Evolutionary conservation across 2,329 filamentous ascomycete genomes (phyloP).

Genomic region (Neoarthrinium moseri): DNA sequence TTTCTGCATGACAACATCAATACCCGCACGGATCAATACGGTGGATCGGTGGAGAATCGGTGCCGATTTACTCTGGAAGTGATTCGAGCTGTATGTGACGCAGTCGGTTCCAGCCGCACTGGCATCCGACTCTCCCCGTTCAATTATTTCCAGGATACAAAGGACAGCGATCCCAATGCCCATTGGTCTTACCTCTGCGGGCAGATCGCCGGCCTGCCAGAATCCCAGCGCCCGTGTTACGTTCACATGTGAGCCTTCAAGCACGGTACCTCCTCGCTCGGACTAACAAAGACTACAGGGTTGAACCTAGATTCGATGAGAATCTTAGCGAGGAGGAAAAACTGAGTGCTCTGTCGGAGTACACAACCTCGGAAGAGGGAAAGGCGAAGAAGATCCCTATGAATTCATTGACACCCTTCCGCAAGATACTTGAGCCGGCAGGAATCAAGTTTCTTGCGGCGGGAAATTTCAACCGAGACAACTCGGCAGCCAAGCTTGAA

Average conservation of each 20-base stretch:
- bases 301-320: constrained; percentile 47
- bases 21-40: constrained; percentile 22
- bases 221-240: constrained; percentile 35
- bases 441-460: constrained; percentile 31
- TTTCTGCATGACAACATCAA: constrained; percentile 42
- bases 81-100: constrained; percentile 18
- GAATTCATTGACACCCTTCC: constrained; percentile 37
- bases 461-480: constrained; percentile 19
- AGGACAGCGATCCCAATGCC: constrained; percentile 19
- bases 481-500: constrained; percentile 18
- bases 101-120: constrained; percentile 20
- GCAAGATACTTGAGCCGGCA: constrained; percentile 34
- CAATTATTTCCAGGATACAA: constrained; percentile 23
- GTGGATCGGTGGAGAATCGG: constrained; percentile 24
- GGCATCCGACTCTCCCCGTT: constrained; percentile 23
- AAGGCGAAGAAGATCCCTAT: constrained; percentile 7
- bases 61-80: constrained; percentile 22
- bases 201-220: constrained; percentile 31
- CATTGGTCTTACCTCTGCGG: constrained; percentile 36
- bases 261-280: background rate
- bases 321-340: constrained; percentile 42
- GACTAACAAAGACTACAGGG: constrained; percentile 20
- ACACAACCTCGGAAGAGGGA: constrained; percentile 19
- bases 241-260: constrained; percentile 39
- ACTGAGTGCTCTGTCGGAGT: constrained; percentile 33